These are phyloP conservation scores for Xerocomellus chrysenteron DNA, from an alignment of 768 basidiomycete species.

Conservation along the genomic window DNA sequence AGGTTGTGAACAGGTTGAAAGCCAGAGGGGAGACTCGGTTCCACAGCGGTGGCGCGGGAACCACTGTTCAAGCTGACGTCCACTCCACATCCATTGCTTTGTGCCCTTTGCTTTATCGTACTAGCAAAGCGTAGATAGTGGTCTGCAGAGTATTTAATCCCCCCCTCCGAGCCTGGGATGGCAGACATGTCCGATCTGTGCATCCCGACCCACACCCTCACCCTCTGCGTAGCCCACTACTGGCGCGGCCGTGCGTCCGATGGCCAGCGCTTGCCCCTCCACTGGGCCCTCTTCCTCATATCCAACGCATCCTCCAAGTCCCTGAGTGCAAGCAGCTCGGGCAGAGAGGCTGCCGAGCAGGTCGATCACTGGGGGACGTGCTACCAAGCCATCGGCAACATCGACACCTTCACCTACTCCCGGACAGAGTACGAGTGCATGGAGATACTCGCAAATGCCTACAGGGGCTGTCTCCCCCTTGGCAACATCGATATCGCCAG, in stretches of 20 bases:
- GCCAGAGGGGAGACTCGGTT: slow-evolving; percentile 11
- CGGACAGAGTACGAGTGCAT: slow-evolving; percentile 28
- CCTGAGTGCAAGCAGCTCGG: slow-evolving; percentile 18
- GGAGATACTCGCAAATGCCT: slow-evolving; percentile 31
- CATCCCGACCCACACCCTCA: slow-evolving; percentile 14
- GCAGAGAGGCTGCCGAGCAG: slow-evolving; percentile 22
- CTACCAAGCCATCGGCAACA: slow-evolving; percentile 29
- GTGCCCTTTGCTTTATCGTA: slow-evolving; percentile 14
- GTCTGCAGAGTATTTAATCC: slow-evolving; percentile 8
- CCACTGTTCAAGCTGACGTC: not conserved
- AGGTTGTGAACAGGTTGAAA: slow-evolving; percentile 21
- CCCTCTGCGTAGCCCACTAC: slow-evolving; percentile 31
- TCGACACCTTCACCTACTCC: slow-evolving; percentile 29
- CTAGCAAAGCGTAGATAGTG: slow-evolving; percentile 4
- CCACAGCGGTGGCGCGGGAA: slow-evolving; percentile 32
- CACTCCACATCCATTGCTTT: slow-evolving; percentile 9
- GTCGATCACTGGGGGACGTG: slow-evolving; percentile 34
- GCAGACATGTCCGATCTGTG: slow-evolving; percentile 18
- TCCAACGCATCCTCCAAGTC: slow-evolving; percentile 24
- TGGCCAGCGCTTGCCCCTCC: slow-evolving; percentile 26
- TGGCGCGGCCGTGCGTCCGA: slow-evolving; percentile 24
- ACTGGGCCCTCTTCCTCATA: slow-evolving; percentile 32
- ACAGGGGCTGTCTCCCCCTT: slow-evolving; percentile 31
- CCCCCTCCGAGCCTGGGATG: not conserved
- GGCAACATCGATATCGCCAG: slow-evolving; percentile 17